These are phyloP conservation scores for Leonotis leonurus DNA, from an alignment of 257 asterid species.

Conservation along the genomic window DNA sequence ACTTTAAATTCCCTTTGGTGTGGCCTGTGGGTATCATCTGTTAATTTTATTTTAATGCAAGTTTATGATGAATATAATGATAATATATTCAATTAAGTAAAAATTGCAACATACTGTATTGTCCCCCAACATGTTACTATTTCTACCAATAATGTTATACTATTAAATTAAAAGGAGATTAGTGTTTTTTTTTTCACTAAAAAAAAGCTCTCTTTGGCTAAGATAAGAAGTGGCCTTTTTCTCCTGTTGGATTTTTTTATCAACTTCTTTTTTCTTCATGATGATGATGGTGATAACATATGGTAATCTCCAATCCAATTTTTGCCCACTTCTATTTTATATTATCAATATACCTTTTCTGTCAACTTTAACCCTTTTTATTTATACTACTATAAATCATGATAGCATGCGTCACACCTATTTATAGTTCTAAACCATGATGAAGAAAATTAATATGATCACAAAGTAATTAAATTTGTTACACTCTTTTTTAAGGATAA, in stretches of 20 bases:
- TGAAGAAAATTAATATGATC: too few relatives aligned
- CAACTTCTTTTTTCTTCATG: too few relatives aligned
- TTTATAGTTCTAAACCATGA: neutral
- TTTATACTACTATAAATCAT: neutral
- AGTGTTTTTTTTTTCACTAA: too few relatives aligned
- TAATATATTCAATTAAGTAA: too few relatives aligned
- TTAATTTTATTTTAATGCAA: neutral
- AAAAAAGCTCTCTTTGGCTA: neutral
- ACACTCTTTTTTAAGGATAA: too few relatives aligned
- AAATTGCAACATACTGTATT: neutral
- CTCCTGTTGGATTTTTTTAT: too few relatives aligned
- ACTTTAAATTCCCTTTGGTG: too few relatives aligned
- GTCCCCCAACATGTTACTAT: neutral
- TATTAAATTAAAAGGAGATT: neutral
- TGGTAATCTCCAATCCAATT: too few relatives aligned
- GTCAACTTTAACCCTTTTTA: neutral
- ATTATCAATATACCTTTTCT: neutral
- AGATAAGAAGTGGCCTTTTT: too few relatives aligned
- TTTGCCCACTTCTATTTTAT: neutral
- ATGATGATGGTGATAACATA: constrained; percentile 12
- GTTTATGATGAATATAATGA: too few relatives aligned
- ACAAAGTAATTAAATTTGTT: too few relatives aligned
- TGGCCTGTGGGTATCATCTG: too few relatives aligned
- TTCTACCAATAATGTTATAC: neutral
- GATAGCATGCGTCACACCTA: neutral